Base-by-base conservation (phyloP, 2,329 filamentous ascomycete genomes). In the Diaporthe ilicicola region DNA sequence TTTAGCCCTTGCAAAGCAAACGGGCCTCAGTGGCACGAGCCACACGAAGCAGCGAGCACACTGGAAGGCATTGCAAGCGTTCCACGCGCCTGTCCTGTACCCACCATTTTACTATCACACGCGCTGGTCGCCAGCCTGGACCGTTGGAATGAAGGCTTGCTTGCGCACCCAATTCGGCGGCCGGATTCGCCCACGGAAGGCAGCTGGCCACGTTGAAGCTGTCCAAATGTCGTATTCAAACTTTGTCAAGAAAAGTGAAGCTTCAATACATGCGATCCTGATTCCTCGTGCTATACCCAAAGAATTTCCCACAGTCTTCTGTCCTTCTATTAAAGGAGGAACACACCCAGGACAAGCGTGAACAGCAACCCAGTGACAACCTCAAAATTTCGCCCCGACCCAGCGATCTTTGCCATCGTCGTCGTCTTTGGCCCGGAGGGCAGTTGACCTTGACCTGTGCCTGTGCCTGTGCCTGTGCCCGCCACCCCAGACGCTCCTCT, bases 401-500 rank as follows among this genome's bases (percentile, higher is more conserved):
- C 65, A 17, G 65, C 51, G 9, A 67, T 48, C 39, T n/a, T 54
- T 22, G 48, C 51, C 17, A 37, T n/a, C 32, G 27, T 7, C 29
- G 44, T 64, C 5, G 61, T 42, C n/a, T 48, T 56, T 27, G 65
- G n/a, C 19, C 39, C 65, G n/a, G 27, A 17, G n/a, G 51, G 51
- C 39, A 48, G 51, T 2, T 34, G 27, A 10, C 51, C 51, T 13
- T 39, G 48, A 9, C 65, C 65, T 15, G 65, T 48, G 12, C 51
- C 51, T 13, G 51, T 56, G 15, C 65, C 65, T 15, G 65, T 48
- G 12, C 51, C 51, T 27, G 42, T 44, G 4, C 51, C 65, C 10
- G 65, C 65, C 5, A 67, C 51, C 29, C 65, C 65, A 15, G 65
- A n/a, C 17, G n/a, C 27, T 9, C 59, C 59, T 9, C 59, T 44